These are phyloP conservation scores for Plasmodium fragile DNA, from an alignment of 169 alveolate genomes.

Conservation along the genomic window DNA sequence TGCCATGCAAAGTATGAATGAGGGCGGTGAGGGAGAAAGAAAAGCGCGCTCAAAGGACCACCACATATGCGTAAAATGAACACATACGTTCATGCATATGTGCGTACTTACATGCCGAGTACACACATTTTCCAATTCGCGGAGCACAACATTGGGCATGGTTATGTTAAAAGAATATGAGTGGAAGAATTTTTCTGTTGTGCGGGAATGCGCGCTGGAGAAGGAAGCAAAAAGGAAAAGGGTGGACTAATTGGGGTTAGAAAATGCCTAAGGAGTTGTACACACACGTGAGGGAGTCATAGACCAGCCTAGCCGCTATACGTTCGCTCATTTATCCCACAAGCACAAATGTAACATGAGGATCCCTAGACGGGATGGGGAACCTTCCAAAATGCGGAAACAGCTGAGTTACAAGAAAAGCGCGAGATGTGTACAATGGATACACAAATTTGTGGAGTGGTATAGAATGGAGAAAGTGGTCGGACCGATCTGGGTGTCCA, in stretches of 20 bases:
- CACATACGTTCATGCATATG: not conserved
- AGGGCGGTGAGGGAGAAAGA: not conserved
- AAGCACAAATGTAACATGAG: not conserved
- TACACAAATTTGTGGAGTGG: constrained; percentile 62
- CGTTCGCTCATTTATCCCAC: not conserved
- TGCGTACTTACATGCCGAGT: not conserved
- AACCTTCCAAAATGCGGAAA: not conserved
- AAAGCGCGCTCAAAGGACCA: not conserved
- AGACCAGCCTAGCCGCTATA: not conserved
- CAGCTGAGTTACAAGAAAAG: constrained; percentile 32
- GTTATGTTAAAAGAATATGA: not conserved
- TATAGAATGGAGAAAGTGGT: constrained; percentile 56
- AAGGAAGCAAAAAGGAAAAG: not conserved
- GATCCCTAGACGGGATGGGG: not conserved
- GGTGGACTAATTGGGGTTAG: not conserved
- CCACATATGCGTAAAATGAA: not conserved
- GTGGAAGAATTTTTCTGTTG: not conserved
- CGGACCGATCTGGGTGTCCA: constrained; percentile 52
- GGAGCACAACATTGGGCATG: not conserved
- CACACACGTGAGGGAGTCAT: not conserved
- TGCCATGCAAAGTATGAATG: not conserved
- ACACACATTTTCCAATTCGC: not conserved
- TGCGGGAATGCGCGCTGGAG: not conserved
- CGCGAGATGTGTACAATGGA: constrained; percentile 8
- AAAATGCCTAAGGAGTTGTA: not conserved